These are phyloP conservation scores for Coemansia erecta DNA, from an alignment of 192 early-diverging fungal species.

Conservation along the genomic window DNA sequence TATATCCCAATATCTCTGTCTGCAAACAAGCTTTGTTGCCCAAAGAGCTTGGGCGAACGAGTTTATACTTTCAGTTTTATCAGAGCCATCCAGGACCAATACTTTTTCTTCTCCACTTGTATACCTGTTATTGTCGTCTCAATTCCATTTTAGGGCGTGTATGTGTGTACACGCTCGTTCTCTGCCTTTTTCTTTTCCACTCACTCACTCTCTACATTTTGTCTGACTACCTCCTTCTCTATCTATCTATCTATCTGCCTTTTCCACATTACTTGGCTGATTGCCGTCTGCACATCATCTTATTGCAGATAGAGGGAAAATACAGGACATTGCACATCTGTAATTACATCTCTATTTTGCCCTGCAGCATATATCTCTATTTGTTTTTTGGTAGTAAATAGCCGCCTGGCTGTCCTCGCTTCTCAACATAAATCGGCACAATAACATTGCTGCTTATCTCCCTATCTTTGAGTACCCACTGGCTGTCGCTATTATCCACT, in stretches of 20 bases:
- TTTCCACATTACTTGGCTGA: not conserved
- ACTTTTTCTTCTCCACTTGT: not conserved
- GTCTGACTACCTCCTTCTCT: not conserved
- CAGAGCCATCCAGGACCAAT: not conserved
- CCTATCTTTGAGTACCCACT: too few relatives aligned
- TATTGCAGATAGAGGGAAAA: too few relatives aligned
- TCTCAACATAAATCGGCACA: too few relatives aligned
- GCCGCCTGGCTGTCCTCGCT: too few relatives aligned
- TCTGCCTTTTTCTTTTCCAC: not conserved
- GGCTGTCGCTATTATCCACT: too few relatives aligned
- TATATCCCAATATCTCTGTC: slow-evolving; percentile 3
- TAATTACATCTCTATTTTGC: not conserved
- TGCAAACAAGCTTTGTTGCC: not conserved
- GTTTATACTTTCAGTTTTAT: not conserved
- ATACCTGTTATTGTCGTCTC: not conserved
- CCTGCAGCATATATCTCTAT: too few relatives aligned
- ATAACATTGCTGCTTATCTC: too few relatives aligned
- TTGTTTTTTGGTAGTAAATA: too few relatives aligned
- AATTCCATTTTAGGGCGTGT: not conserved
- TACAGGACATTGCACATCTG: too few relatives aligned
- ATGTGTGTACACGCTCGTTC: not conserved
- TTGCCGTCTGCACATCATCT: too few relatives aligned
- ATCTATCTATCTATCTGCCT: not conserved
- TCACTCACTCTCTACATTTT: not conserved
- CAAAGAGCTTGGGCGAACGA: too few relatives aligned